Base-by-base conservation (phyloP, 1,284 basidiomycete genomes). In the Fistulinella cinereoalba region DNA sequence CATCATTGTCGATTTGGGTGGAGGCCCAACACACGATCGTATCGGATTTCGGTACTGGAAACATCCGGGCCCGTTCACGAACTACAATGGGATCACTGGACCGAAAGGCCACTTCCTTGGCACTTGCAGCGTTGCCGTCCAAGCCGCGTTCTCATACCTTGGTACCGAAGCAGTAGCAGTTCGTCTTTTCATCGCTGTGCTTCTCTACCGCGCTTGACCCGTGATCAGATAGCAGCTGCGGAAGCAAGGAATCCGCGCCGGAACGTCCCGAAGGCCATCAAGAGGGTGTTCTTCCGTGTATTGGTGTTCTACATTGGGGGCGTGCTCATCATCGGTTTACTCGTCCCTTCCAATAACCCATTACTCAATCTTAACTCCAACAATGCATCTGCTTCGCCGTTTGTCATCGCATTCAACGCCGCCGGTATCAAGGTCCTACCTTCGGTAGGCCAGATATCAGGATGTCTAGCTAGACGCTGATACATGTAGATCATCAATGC, bases 101-200 rank as follows among this genome's bases (percentile, higher is more conserved):
- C 12, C 44, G 15, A 57, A 56, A 23, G 75, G 74, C 28, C 66
- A 61, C 22, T 77, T 77, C 59, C 66, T 75, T 27, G 74, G 72
- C n/a, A 74, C 76, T 54, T 77, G 71, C 64, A 67, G 69, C 0
- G 71, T 71, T 12, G 68, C 68, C 8, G 67, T 61, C 4, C 65
- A 65, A 54, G 68, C 57, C 19, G 67, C 53, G 32, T 82, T 82
- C 66, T 74, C 73, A 15, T 81, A 73, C 58, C 69, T 74, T 46
- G 76, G 81, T 50, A 79, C 79, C 3, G 82, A 84, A 57, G 74
- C 80, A 44, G 75, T 83, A 24, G 80, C 78, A 18, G 61, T 63
- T 43, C 43, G 62, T 64, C 11, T 42, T 25, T 13, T 29, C 10
- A 0, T 41, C n/a, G 1, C 5, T 0, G 1, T 4, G 4, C 8